Evolutionary conservation across 1,284 basidiomycete species (phyloP), one percentile per base, ranked within the genome.

Genomic region (Cutaneotrichosporon sp.): DNA sequence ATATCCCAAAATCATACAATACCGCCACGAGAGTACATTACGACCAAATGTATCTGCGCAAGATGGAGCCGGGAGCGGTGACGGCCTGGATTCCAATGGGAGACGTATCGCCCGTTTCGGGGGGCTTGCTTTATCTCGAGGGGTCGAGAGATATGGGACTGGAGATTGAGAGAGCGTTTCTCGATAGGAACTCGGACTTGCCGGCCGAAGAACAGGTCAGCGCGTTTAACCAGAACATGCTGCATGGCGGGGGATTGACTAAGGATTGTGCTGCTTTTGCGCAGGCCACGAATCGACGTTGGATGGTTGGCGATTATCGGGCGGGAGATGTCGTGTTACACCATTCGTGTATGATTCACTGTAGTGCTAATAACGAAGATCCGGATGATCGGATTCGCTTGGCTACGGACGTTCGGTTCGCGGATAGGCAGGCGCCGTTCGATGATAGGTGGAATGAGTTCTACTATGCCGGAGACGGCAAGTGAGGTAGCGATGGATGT

Each of bases 81-180:
- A 74, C 73, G 5, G 73, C 67, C 0, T 74, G 73, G 73, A 64
- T 74, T 18, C 73, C 73, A 5, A 64, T 74, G 47, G 73, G 73
- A 3, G 70, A 71, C 56, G 62, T 69, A 42, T 61, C 66, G 7
- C 68, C 68, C 18, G 56, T 65, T 5, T 60, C 61, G 36, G 73
- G 73, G 13, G 72, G 73, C 1, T 65, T 74, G 22, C 69, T 72
- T 63, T 74, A 74, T 30, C 69, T 74, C 47, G 70, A 74, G 42
- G 65, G 68, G 47, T 63, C 62, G 14, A 56, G 69, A 5, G 21
- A 38, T 0, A 46, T 73, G 21, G 73, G 70, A 10, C n/a, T 64
- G n/a, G 60, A 66, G 59, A 71, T 72, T 14, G 73, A 74, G 62
- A 22, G 60, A 21, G 56, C 65, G 22, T 74, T 72, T 49, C 60